phyloP scores from a whole-genome alignment of 2,329 filamentous ascomycete genomes.

The Zymoseptoria ardabiliae region DNA sequence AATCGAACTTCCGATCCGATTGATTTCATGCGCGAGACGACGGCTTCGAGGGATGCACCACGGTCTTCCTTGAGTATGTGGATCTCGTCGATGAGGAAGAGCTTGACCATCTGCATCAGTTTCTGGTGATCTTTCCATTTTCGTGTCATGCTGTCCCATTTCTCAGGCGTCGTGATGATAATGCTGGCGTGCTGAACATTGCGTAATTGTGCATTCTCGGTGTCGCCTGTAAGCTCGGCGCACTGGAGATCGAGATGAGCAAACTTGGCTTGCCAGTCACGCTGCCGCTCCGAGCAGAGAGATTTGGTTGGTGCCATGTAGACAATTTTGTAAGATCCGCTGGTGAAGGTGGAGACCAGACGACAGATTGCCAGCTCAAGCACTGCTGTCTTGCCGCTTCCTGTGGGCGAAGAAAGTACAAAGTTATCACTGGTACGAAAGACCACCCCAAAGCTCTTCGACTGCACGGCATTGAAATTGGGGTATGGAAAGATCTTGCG shows the following conservation, averaged over 20 bases:
- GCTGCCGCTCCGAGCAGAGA: conserved; percentile 66
- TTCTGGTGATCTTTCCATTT: conserved; percentile 77
- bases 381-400: conserved; percentile 76
- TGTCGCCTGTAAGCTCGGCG: conserved; percentile 76
- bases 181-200: conserved; percentile 68
- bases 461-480: conserved; percentile 76
- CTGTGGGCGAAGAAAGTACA: conserved; percentile 73
- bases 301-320: conserved; percentile 84
- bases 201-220: conserved; percentile 57
- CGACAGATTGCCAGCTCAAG: conserved; percentile 77
- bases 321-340: conserved; percentile 66
- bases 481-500: conserved; percentile 64
- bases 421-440: conserved; percentile 67
- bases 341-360: conserved; percentile 50
- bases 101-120: conserved; percentile 65
- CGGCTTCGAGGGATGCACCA: conserved; percentile 72
- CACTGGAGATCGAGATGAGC: conserved; percentile 58
- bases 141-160: conserved; percentile 83
- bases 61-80: conserved; percentile 76
- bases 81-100: conserved; percentile 82
- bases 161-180: conserved; percentile 82
- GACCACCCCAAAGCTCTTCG: conserved; percentile 62
- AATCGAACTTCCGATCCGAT: conserved; percentile 69
- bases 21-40: conserved; percentile 82
- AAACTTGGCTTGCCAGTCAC: conserved; percentile 74